phyloP scores from a whole-genome alignment of 768 basidiomycete genomes.

The Daedalea quercina region DNA sequence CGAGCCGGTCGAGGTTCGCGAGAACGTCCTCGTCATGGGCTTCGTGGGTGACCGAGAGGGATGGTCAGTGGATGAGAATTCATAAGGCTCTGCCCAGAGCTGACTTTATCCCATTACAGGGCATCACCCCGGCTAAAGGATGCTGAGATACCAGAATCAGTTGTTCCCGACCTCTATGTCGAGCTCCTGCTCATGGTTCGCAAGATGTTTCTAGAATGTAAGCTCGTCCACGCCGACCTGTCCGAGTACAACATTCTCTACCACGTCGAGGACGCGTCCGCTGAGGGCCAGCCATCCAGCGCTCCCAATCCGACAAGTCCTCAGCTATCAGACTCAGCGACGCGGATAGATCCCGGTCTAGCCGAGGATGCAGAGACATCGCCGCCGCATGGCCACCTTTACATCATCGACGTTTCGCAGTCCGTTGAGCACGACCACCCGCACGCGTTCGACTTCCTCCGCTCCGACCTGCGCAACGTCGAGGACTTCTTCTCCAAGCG shows the following conservation, averaged over 20 bases:
- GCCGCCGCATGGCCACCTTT: slow-evolving; percentile 48
- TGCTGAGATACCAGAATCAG: slow-evolving; percentile 49
- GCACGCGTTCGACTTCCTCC: slow-evolving; percentile 90
- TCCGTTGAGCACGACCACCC: slow-evolving; percentile 99
- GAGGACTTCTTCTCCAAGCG: slow-evolving; percentile 86
- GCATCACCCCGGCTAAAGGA: slow-evolving; percentile 94
- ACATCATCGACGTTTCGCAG: slow-evolving; percentile 97
- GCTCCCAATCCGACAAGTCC: background rate
- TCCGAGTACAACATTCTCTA: slow-evolving; percentile 98
- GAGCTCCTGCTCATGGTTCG: slow-evolving; percentile 79
- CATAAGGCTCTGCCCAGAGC: slow-evolving; percentile 3
- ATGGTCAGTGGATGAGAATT: slow-evolving; percentile 46
- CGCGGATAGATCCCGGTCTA: background rate
- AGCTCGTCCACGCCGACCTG: slow-evolving; percentile 94
- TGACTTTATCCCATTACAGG: no score
- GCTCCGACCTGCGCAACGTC: slow-evolving; percentile 85
- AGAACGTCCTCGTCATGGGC: slow-evolving; percentile 95
- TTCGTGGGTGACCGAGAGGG: slow-evolving; percentile 81
- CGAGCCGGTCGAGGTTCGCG: slow-evolving; percentile 85
- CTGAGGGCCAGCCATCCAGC: background rate
- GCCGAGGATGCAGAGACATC: slow-evolving; percentile 1
- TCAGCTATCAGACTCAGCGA: background rate
- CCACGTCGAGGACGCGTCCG: slow-evolving; percentile 37
- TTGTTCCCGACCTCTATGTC: slow-evolving; percentile 57
- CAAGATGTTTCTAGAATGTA: slow-evolving; percentile 84